Conservation (phyloP, 805 yeast species). For the Cyberlindnera japonica region DNA sequence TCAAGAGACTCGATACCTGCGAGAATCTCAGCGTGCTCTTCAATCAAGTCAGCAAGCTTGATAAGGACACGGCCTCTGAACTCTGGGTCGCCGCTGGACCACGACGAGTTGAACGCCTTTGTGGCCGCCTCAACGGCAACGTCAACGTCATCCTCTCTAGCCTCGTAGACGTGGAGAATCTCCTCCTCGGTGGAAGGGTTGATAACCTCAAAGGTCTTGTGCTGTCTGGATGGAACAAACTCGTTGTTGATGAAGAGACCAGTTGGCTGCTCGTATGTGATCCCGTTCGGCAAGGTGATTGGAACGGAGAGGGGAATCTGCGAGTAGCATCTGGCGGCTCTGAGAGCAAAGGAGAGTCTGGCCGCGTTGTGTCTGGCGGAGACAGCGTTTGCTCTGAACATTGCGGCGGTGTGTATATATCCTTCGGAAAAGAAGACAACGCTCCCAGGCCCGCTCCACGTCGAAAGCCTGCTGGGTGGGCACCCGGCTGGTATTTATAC, state of each 20-base stretch:
- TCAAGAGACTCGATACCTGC: conserved; percentile 85
- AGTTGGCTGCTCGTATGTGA: conserved; percentile 70
- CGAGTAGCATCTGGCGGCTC: conserved; percentile 30
- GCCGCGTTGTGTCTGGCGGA: conserved; percentile 12
- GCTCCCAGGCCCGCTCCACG: background rate
- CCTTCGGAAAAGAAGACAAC: background rate
- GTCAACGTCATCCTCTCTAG: conserved; percentile 73
- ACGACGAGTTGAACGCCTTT: conserved; percentile 64
- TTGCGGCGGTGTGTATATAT: conserved; percentile 2
- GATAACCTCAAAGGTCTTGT: conserved; percentile 56
- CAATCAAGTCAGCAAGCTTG: conserved; percentile 78
- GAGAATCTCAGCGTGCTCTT: conserved; percentile 65
- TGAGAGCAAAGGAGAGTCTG: conserved; percentile 21
- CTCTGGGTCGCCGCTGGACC: conserved; percentile 70
- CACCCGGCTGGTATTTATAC: conserved; percentile 2
- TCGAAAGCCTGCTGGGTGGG: background rate
- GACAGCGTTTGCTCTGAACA: conserved; percentile 21
- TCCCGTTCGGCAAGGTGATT: conserved; percentile 70
- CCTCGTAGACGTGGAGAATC: conserved; percentile 68
- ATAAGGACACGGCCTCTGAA: conserved; percentile 57
- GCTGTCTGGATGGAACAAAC: conserved; percentile 58
- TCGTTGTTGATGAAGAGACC: conserved; percentile 81
- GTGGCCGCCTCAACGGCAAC: conserved; percentile 83
- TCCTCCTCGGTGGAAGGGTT: conserved; percentile 75
- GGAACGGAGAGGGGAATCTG: conserved; percentile 41